phyloP scores from a whole-genome alignment of 345 rosid species.

The Aquilaria sinensis region DNA sequence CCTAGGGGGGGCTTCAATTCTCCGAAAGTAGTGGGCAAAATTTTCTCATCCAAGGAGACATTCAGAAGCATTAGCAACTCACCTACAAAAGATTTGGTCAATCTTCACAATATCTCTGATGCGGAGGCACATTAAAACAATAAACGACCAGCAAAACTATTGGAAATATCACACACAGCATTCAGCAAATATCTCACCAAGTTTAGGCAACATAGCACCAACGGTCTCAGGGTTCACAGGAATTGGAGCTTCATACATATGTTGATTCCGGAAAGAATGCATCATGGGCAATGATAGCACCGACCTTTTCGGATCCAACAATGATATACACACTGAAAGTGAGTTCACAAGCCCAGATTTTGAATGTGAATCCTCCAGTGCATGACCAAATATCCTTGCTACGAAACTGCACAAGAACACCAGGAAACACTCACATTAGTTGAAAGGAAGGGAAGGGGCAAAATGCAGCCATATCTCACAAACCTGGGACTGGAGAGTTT shows the following conservation, averaged over 20 bases:
- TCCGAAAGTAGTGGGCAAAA: slow-evolving; percentile 92
- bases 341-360: slow-evolving; percentile 89
- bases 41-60: slow-evolving; percentile 67
- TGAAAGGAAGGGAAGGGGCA: neutral
- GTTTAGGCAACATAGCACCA: slow-evolving; percentile 91
- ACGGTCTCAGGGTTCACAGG: slow-evolving; percentile 81
- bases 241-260: slow-evolving; percentile 69
- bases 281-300: slow-evolving; percentile 61
- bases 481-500: slow-evolving; percentile 89
- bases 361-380: slow-evolving; percentile 85
- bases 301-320: slow-evolving; percentile 90
- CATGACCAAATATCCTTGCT: slow-evolving; percentile 88
- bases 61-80: slow-evolving; percentile 68
- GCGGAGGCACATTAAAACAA: neutral
- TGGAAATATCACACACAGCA: neutral
- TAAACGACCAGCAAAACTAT: neutral
- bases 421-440: slow-evolving; percentile 2
- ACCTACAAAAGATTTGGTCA: slow-evolving; percentile 37
- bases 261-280: slow-evolving; percentile 75
- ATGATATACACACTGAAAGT: slow-evolving; percentile 91
- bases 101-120: slow-evolving; percentile 12
- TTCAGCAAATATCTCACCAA: slow-evolving; percentile 48
- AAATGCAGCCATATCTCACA: slow-evolving; percentile 18
- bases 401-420: slow-evolving; percentile 55
- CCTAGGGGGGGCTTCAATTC: slow-evolving; percentile 96